Conservation (phyloP, 441 rosid species). For the Dalechampia spathulata region DNA sequence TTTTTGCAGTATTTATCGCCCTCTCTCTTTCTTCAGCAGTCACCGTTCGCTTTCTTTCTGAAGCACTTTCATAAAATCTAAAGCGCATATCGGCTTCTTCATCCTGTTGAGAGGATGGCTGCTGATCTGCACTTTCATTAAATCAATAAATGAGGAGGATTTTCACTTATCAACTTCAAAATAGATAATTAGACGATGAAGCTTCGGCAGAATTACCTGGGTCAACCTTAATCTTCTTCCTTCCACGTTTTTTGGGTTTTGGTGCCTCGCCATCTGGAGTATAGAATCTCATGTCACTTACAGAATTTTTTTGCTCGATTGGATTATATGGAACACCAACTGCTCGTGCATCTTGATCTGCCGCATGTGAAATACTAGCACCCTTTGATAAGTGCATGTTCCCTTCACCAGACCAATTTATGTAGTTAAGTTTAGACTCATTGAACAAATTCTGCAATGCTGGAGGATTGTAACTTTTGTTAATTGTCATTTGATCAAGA, state of each 20-base stretch:
- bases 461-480: conserved; percentile 42
- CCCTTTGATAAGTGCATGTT: conserved; percentile 29
- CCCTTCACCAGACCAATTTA: conserved; percentile 35
- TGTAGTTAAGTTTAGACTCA: conserved; percentile 34
- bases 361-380: conserved; percentile 24
- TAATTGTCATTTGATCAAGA: conserved; percentile 25
- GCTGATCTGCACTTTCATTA: conserved; percentile 36
- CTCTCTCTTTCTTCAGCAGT: conserved; percentile 95
- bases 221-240: conserved; percentile 65
- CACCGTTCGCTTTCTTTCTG: conserved; percentile 87
- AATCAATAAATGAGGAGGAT: conserved; percentile 14
- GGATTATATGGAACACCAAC: conserved; percentile 28
- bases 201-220: conserved; percentile 50
- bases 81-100: conserved; percentile 60
- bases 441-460: conserved; percentile 55
- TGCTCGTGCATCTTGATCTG: conserved; percentile 23
- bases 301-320: conserved; percentile 22
- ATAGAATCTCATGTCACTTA: conserved; percentile 27
- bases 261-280: conserved; percentile 31
- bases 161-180: conserved; percentile 9
- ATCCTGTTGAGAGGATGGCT: conserved; percentile 36
- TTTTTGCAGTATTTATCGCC: conserved; percentile 85
- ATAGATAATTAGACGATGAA: not conserved
- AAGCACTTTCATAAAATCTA: conserved; percentile 92
- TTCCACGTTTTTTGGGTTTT: conserved; percentile 56